Evolutionary conservation across 2,329 filamentous ascomycete species (phyloP), one percentile per base, ranked within the genome.

Genomic region (Sclerotinia sclerotiorum): DNA sequence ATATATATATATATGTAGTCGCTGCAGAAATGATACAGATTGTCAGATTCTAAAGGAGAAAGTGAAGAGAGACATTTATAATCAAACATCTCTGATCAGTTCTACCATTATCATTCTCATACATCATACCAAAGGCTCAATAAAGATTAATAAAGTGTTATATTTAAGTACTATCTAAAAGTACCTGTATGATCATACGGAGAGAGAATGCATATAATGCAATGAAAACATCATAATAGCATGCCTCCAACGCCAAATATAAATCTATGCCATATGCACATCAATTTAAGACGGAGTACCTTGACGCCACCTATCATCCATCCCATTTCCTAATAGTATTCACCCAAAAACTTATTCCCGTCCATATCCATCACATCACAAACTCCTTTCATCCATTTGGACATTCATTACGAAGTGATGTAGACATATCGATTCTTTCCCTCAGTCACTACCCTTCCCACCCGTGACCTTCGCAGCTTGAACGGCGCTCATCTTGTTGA

Each of bases 401-500:
- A n/a, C 46, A n/a, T 7, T 11, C 42, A 60, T 48, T 32, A 24
- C 57, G 24, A 60, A 60, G 39, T 60, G 29, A 60, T 21, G 39
- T 29, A 46, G 39, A 60, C 24, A 27, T 46, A 46, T 60, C 39
- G 24, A 17, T 65, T 39, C 29, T 35, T 29, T 44, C 24, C 42
- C 48, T 71, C 72, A 77, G 68, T 77, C 73, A 32, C 69, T 66
- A n/a, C 69, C 73, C 71, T 76, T 78, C 32, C 77, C 77, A 32
- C 86, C 85, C 5, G 87, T 89, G 57, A 90, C 93, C 83, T 98
- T 98, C 58, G 93, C 93, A 1, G 94, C 94, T 80, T 97, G 93
- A 21, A 99, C 90, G 32, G 95, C 94, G 76, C 93, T 94, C 90
- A 99, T 96, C 84, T 99, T 99, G 73, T 91, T 90, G 71, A 95